Evolutionary conservation across 1,284 basidiomycete species (phyloP).

Genomic region (Rhodofomes roseus): DNA sequence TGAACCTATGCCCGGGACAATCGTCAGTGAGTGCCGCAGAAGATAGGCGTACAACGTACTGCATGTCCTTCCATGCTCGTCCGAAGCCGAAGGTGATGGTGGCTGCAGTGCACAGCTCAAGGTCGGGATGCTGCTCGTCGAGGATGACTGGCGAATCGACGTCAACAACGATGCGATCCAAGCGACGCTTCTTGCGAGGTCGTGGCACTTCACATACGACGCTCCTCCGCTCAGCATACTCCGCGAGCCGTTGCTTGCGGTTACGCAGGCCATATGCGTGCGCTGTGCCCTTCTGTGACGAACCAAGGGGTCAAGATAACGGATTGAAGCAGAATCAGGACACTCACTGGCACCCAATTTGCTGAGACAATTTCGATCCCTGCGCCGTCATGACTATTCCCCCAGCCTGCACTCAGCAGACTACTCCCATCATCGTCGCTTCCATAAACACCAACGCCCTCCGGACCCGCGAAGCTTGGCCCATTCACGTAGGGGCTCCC

Average conservation of each 20-base stretch:
- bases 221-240: conserved; percentile 58
- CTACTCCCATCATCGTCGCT: conserved; percentile 56
- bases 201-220: conserved; percentile 43
- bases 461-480: conserved; percentile 17
- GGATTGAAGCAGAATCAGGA: not conserved
- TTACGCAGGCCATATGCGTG: conserved; percentile 54
- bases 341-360: conserved; percentile 57
- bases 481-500: conserved; percentile 20
- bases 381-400: conserved; percentile 70
- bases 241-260: conserved; percentile 58
- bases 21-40: not conserved
- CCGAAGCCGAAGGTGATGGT: conserved; percentile 29
- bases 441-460: conserved; percentile 22
- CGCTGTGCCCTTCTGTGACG: conserved; percentile 40
- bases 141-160: conserved; percentile 14
- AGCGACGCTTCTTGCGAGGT: conserved; percentile 29
- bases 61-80: conserved; percentile 9
- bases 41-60: not conserved
- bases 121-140: conserved; percentile 13
- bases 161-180: conserved; percentile 24
- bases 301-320: not conserved
- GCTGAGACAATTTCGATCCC: conserved; percentile 66
- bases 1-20: not conserved
- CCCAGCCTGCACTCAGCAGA: conserved; percentile 66
- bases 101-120: conserved; percentile 28